phyloP scores from a whole-genome alignment of 306 rosid species.

The Castanea sativa region DNA sequence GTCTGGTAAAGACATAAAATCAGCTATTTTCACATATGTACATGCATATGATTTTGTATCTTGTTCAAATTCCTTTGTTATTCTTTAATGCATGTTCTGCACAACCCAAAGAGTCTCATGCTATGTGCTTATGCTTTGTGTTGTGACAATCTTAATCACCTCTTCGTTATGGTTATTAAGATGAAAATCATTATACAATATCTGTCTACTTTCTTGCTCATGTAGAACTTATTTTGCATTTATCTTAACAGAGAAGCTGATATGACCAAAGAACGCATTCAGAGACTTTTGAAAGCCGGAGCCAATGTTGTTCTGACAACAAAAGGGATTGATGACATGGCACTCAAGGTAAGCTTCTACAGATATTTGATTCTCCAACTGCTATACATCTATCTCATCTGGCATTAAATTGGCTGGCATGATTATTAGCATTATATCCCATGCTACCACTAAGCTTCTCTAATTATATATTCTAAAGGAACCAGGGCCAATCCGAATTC shows the following conservation, averaged over 20 bases:
- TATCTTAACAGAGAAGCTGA: slow-evolving; percentile 72
- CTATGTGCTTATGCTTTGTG: neutral
- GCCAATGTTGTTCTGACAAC: slow-evolving; percentile 96
- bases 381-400: neutral
- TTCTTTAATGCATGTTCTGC: neutral
- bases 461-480: too few relatives aligned
- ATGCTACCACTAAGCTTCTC: too few relatives aligned
- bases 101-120: neutral
- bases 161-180: neutral
- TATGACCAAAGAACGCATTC: slow-evolving; percentile 94
- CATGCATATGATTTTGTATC: neutral
- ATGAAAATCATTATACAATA: neutral
- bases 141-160: neutral
- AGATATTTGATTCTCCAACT: slow-evolving; percentile 8
- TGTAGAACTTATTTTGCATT: neutral
- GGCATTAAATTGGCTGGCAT: neutral
- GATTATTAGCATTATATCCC: neutral
- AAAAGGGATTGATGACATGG: slow-evolving; percentile 98
- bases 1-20: neutral
- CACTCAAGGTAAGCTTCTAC: slow-evolving; percentile 65
- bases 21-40: neutral
- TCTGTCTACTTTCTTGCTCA: neutral
- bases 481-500: too few relatives aligned
- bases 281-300: slow-evolving; percentile 85
- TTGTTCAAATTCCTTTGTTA: neutral